A percentile compares a stretch with the other conserved stretches of the same genome.
These are phyloP conservation scores for Capronia coronata DNA, from an alignment of 2,329 filamentous ascomycete genomes.

Conservation along the genomic window DNA sequence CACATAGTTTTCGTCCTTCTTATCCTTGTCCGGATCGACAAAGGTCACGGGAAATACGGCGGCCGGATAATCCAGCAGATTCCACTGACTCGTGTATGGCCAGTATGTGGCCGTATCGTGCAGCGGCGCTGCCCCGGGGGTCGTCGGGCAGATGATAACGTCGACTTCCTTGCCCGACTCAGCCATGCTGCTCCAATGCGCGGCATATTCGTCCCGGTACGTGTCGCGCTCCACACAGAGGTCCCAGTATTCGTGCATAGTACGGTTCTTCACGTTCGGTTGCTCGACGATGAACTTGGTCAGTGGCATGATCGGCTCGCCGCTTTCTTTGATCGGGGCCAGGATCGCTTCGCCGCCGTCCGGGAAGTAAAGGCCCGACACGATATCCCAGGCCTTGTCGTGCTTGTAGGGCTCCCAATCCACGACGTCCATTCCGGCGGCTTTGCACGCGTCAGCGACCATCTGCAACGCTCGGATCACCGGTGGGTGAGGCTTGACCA, in stretches of 20 bases:
- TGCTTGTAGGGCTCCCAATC: slow-evolving; percentile 50
- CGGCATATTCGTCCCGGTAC: slow-evolving; percentile 42
- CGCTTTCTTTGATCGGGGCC: slow-evolving; percentile 46
- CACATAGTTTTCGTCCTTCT: slow-evolving; percentile 25
- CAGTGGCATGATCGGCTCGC: slow-evolving; percentile 37
- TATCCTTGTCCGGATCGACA: slow-evolving; percentile 41
- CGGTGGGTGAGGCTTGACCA: slow-evolving; percentile 61
- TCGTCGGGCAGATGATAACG: slow-evolving; percentile 47
- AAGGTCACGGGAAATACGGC: slow-evolving; percentile 54
- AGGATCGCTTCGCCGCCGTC: slow-evolving; percentile 54
- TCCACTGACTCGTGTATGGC: slow-evolving; percentile 63
- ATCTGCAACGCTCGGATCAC: slow-evolving; percentile 46
- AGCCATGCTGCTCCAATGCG: slow-evolving; percentile 43
- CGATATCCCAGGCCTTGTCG: slow-evolving; percentile 43
- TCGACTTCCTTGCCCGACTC: slow-evolving; percentile 45
- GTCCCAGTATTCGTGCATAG: slow-evolving; percentile 35
- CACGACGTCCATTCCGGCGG: too few species aligned
- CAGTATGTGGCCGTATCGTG: slow-evolving; percentile 53
- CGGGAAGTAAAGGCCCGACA: slow-evolving; percentile 49
- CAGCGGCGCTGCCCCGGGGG: slow-evolving; percentile 35
- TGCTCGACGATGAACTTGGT: slow-evolving; percentile 55
- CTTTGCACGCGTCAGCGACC: too few species aligned
- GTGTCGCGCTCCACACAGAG: slow-evolving; percentile 35
- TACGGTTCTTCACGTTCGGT: slow-evolving; percentile 40
- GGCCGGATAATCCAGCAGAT: slow-evolving; percentile 61